Evolutionary conservation across 2,329 filamentous ascomycete species (phyloP), one percentile per base, ranked within the genome.

Genomic region (Fusarium compactum): DNA sequence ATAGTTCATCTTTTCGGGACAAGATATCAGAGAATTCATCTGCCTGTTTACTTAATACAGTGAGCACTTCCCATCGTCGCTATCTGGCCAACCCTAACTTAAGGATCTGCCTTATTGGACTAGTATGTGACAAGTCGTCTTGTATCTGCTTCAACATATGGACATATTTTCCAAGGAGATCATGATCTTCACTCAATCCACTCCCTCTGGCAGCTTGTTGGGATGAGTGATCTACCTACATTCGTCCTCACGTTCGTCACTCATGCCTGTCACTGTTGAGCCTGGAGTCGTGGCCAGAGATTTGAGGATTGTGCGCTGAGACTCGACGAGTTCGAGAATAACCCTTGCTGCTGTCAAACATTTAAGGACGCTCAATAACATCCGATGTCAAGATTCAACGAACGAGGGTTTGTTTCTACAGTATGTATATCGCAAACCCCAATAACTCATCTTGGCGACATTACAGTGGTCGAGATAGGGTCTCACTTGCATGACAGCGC

Each of bases 401-500:
- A 47, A 20, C 38, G 41, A 47, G 44, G 11, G 24, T 44, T 25
- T 25, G 24, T 54, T 47, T 40, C 34, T 27, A 24, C 34, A 40
- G 24, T 50, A 43, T 40, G 29, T 27, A 32, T 43, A 48, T n/a
- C 46, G 46, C 44, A 54, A 48, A 41, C 44, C 40, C 29, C 41
- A 24, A 59, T 52, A 29, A 43, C 11, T 48, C 27, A 18, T 30
- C 51, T 30, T 32, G 18, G 34, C 45, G 32, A 32, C 41, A 24
- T 58, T 40, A 27, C 24, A 30, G 53, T 51, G 25, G 58, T 58
- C 46, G 43, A 52, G 43, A 58, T 47, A 53, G 52, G 51, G 58
- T 65, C 55, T 65, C 61, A 45, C 58, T 52, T 62, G 47, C 63
- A 70, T 65, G 62, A 72, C 58, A 68, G 62, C 71, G 46, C 62